phyloP scores from a whole-genome alignment of 202 grass and related monocot species.

The Cymbopogon flexuosus region DNA sequence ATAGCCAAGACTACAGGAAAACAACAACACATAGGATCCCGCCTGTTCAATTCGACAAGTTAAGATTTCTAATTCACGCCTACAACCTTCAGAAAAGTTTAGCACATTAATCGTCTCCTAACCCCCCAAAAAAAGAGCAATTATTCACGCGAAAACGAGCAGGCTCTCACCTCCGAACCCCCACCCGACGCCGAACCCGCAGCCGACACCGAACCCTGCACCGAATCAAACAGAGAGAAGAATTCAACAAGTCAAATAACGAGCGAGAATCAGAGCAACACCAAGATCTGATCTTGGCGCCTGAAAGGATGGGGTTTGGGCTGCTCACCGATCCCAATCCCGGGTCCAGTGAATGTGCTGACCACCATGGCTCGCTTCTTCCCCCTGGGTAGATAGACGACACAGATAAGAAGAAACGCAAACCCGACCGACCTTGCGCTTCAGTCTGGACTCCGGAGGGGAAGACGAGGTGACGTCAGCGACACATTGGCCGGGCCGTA shows the following conservation, averaged over 20 bases:
- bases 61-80: background rate
- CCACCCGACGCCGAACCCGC: slow-evolving; percentile 94
- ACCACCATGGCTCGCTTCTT: slow-evolving; percentile 45
- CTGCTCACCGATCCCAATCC: slow-evolving; percentile 62
- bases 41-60: background rate
- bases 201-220: slow-evolving; percentile 75
- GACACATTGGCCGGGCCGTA: background rate
- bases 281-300: background rate
- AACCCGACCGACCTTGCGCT: background rate
- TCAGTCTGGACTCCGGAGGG: background rate
- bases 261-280: background rate
- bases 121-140: background rate
- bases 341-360: slow-evolving; percentile 54
- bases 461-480: slow-evolving; percentile 16
- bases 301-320: background rate
- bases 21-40: background rate
- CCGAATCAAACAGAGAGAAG: background rate
- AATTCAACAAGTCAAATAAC: slow-evolving; percentile 17
- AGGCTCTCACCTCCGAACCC: slow-evolving; percentile 67
- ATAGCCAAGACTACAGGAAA: background rate
- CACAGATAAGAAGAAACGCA: background rate
- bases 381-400: background rate
- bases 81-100: background rate
- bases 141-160: background rate
- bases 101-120: background rate